phyloP scores from a whole-genome alignment of 805 yeast species.

The Schizosaccharomyces octosporus region DNA sequence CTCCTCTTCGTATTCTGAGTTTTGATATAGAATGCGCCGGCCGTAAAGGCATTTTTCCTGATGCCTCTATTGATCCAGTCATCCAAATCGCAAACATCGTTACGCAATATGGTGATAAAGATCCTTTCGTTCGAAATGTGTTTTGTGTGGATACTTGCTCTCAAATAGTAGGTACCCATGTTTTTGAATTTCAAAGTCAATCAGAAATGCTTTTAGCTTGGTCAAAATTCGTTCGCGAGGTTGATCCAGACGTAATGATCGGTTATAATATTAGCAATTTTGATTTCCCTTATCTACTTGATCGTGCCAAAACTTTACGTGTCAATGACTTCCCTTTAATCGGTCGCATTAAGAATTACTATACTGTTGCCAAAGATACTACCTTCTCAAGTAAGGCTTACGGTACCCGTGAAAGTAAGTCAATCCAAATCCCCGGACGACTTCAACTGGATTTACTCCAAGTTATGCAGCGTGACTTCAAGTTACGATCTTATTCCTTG shows the following conservation, averaged over 20 bases:
- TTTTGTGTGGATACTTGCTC: constrained; percentile 82
- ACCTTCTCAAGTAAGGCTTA: constrained; percentile 83
- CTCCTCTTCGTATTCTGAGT: constrained; percentile 78
- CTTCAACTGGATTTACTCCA: constrained; percentile 83
- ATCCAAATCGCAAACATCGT: constrained; percentile 91
- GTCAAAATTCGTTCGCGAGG: constrained; percentile 61
- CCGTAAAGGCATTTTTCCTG: constrained; percentile 88
- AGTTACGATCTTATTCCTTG: constrained; percentile 76
- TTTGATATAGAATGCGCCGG: constrained; percentile 98
- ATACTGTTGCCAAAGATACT: constrained; percentile 59
- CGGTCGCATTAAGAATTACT: constrained; percentile 43
- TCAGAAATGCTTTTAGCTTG: constrained; percentile 62
- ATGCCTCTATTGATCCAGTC: constrained; percentile 75
- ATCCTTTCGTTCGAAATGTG: constrained; percentile 82
- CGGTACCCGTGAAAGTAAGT: constrained; percentile 85
- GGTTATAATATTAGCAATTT: constrained; percentile 90
- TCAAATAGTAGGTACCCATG: constrained; percentile 81
- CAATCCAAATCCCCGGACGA: constrained; percentile 81
- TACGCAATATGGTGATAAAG: constrained; percentile 37
- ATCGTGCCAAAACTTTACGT: constrained; percentile 56
- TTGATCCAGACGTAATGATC: constrained; percentile 87
- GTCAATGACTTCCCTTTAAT: constrained; percentile 56
- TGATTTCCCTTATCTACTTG: constrained; percentile 78
- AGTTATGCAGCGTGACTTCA: constrained; percentile 82
- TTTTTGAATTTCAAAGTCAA: constrained; percentile 50